Conservation (phyloP, 306 rosid genomes). For the Ochetophila trinervis region DNA sequence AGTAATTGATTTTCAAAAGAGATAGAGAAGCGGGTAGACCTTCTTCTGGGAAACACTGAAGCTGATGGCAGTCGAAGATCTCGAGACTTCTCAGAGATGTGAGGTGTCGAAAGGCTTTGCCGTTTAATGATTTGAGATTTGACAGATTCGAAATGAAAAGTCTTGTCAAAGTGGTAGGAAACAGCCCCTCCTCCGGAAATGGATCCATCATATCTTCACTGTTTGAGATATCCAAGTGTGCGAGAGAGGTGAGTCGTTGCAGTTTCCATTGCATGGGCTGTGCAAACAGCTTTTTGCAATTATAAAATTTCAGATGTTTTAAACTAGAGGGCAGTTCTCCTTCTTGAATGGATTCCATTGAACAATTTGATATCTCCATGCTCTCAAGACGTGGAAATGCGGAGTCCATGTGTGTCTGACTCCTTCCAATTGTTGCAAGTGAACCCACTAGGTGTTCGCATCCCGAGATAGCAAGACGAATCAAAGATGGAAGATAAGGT, state of each 20-base stretch:
- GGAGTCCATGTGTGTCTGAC: too few relatives aligned
- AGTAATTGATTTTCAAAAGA: neutral
- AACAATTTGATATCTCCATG: too few relatives aligned
- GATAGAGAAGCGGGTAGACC: slow-evolving; percentile 4
- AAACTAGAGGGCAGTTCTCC: too few relatives aligned
- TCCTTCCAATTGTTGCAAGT: too few relatives aligned
- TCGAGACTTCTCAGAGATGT: neutral
- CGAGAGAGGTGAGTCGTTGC: neutral
- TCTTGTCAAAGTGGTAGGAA: neutral
- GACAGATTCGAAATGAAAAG: neutral
- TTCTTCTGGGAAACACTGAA: slow-evolving; percentile 12
- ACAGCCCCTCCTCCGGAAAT: neutral
- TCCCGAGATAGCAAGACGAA: neutral
- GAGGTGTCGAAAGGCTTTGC: neutral
- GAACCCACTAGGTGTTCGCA: too few relatives aligned
- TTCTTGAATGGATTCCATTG: too few relatives aligned
- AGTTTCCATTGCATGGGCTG: neutral
- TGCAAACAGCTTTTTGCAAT: too few relatives aligned
- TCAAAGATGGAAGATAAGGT: neutral
- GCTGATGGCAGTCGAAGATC: neutral
- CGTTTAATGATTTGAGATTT: neutral
- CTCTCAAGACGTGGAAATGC: too few relatives aligned
- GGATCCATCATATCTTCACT: neutral
- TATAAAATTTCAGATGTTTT: too few relatives aligned
- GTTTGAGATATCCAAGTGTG: too few relatives aligned